Evolutionary conservation across 495 filamentous ascomycete species (phyloP).

Genomic region (Lentithecium fluviatile): DNA sequence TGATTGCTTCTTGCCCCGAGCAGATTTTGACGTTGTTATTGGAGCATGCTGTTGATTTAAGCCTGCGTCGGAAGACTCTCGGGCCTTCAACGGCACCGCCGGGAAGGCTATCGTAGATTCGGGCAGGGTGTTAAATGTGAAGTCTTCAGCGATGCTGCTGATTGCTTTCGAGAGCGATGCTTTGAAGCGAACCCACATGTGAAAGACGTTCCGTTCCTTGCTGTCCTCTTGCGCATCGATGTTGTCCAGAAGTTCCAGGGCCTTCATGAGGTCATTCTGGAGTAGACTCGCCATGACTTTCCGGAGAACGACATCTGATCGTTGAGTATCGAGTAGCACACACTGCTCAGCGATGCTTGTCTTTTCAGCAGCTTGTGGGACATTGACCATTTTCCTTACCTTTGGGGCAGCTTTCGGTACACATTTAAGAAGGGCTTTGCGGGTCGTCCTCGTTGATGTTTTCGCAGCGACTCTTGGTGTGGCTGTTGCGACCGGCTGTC

Average conservation of each 20-base stretch:
- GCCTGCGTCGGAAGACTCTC: slow-evolving; percentile 11
- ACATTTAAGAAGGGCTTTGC: background rate
- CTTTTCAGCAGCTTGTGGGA: background rate
- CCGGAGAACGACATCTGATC: slow-evolving; percentile 24
- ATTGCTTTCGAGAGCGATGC: slow-evolving; percentile 59
- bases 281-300: slow-evolving; percentile 59
- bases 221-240: slow-evolving; percentile 18
- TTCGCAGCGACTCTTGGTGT: slow-evolving; percentile 7
- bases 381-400: background rate
- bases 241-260: slow-evolving; percentile 48
- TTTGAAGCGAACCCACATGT: slow-evolving; percentile 36
- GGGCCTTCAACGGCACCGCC: slow-evolving; percentile 49
- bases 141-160: slow-evolving; percentile 70
- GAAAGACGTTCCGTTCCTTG: slow-evolving; percentile 5
- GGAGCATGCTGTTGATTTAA: background rate
- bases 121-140: slow-evolving; percentile 81
- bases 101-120: slow-evolving; percentile 89
- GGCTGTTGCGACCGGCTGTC: slow-evolving; percentile 14
- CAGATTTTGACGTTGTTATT: slow-evolving; percentile 4
- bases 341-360: slow-evolving; percentile 24
- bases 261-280: slow-evolving; percentile 56
- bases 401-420: slow-evolving; percentile 4
- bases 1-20: slow-evolving; percentile 36
- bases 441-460: background rate
- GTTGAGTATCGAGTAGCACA: slow-evolving; percentile 8